Percentiles rank a stretch among this genome's conserved stretches.
Conservation (phyloP, 495 filamentous ascomycete genomes). For the Aspergillus baeticus region DNA sequence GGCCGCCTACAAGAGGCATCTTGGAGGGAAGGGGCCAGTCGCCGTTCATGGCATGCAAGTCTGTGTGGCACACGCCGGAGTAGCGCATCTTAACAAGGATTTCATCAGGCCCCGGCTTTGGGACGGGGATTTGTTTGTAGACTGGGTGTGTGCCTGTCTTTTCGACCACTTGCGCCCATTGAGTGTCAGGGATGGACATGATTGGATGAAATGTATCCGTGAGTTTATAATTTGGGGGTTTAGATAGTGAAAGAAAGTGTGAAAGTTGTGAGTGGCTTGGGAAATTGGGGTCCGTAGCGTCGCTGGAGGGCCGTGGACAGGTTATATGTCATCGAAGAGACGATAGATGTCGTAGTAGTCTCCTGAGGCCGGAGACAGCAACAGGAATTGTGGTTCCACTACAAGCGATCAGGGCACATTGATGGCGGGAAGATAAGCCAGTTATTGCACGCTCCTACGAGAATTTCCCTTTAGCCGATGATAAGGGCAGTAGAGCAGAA, state of each 20-base stretch:
- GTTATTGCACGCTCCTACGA: neutral
- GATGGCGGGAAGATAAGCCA: neutral
- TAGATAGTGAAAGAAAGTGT: neutral
- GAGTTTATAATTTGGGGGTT: no score
- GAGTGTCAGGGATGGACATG: slow-evolving; percentile 63
- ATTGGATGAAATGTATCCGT: neutral
- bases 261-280: neutral
- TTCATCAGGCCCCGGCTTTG: slow-evolving; percentile 78
- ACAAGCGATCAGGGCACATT: neutral
- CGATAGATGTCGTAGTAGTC: neutral
- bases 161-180: slow-evolving; percentile 87
- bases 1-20: slow-evolving; percentile 83
- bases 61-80: slow-evolving; percentile 91
- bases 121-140: slow-evolving; percentile 82
- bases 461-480: neutral
- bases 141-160: slow-evolving; percentile 68
- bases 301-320: neutral
- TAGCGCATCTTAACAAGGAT: slow-evolving; percentile 91
- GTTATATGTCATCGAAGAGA: neutral
- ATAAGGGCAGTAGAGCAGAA: neutral
- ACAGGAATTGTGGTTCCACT: neutral
- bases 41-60: slow-evolving; percentile 80
- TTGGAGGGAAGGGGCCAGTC: slow-evolving; percentile 84
- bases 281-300: neutral
- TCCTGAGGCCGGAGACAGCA: neutral